phyloP scores from a whole-genome alignment of 2,329 filamentous ascomycete genomes.

The Ampelomyces quisqualis region DNA sequence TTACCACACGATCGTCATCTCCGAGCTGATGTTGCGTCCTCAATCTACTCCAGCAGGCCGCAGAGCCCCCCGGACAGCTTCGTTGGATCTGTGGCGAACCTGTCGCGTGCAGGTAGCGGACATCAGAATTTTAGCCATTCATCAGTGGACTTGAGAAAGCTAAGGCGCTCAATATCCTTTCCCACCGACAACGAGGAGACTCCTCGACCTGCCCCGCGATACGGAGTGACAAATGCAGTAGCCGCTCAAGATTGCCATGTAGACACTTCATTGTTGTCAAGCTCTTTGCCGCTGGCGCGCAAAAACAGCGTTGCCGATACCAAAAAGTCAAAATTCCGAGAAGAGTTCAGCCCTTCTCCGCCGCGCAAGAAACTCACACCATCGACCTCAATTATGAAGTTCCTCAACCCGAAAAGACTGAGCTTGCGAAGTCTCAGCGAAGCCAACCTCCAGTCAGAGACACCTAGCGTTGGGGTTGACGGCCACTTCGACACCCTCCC shows the following conservation, averaged over 20 bases:
- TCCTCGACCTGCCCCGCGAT: slow-evolving; percentile 17
- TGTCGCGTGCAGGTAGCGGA: slow-evolving; percentile 10
- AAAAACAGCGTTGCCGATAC: slow-evolving; percentile 37
- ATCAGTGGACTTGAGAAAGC: slow-evolving; percentile 10
- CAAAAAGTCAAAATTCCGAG: slow-evolving; percentile 39
- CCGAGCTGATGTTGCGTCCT: slow-evolving; percentile 35
- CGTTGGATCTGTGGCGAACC: slow-evolving; percentile 25
- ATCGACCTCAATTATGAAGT: slow-evolving; percentile 32
- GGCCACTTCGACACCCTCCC: slow-evolving; percentile 21
- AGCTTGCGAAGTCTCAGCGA: slow-evolving; percentile 39
- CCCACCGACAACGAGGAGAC: slow-evolving; percentile 28
- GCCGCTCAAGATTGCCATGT: neutral
- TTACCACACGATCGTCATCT: slow-evolving; percentile 16
- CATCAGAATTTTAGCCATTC: slow-evolving; percentile 12
- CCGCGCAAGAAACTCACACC: slow-evolving; percentile 27
- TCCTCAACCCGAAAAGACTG: slow-evolving; percentile 32
- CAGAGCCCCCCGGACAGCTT: slow-evolving; percentile 40
- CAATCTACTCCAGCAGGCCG: slow-evolving; percentile 45
- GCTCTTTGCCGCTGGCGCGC: slow-evolving; percentile 12
- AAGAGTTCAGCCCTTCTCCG: slow-evolving; percentile 40
- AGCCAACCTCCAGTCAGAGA: slow-evolving; percentile 20
- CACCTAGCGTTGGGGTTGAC: slow-evolving; percentile 14
- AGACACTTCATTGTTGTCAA: slow-evolving; percentile 4
- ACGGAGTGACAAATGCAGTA: slow-evolving; percentile 12
- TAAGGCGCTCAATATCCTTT: slow-evolving; percentile 23